Percentiles rank a stretch among this genome's conserved stretches.
Evolutionary conservation across 2,329 filamentous ascomycete species (phyloP).

Genomic region (Colletotrichum echinochloae): DNA sequence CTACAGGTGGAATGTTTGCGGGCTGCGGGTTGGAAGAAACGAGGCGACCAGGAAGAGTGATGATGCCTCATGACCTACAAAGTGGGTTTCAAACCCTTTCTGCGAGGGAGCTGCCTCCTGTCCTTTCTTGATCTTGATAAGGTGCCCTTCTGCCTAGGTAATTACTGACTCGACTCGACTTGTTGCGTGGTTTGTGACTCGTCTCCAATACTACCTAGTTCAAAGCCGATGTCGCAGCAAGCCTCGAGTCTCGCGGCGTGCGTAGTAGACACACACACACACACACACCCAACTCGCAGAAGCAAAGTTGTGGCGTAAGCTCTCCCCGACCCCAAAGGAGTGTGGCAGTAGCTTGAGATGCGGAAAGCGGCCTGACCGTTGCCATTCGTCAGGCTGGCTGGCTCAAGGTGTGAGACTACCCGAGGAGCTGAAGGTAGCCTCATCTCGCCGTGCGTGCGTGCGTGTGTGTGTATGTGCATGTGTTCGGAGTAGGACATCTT

Average conservation of each 20-base stretch:
- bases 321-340: not conserved
- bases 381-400: slow-evolving; percentile 1
- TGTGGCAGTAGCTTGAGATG: not conserved
- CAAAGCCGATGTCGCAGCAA: not conserved
- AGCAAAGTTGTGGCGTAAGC: slow-evolving; percentile 11
- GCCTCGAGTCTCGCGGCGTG: not conserved
- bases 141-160: not conserved
- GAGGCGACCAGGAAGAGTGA: not conserved
- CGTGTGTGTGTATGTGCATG: not conserved
- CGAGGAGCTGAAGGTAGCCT: not conserved
- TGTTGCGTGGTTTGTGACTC: slow-evolving; percentile 23
- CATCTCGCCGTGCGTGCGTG: not conserved
- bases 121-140: not conserved
- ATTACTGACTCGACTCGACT: slow-evolving; percentile 12
- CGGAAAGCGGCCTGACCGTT: not conserved
- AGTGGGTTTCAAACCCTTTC: not conserved
- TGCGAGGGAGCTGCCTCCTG: not conserved
- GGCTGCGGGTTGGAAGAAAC: not conserved
- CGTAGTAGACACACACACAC: not conserved
- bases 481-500: not conserved
- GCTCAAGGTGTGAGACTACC: not conserved
- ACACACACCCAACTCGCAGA: slow-evolving; percentile 1
- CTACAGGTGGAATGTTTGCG: not conserved
- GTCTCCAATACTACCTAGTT: not conserved
- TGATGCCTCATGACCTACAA: not conserved